A percentile compares a stretch with the other conserved stretches of the same genome.
These are phyloP conservation scores for Scenedesmus sp. DNA, from an alignment of 163 green algal genomes.

Conservation along the genomic window DNA sequence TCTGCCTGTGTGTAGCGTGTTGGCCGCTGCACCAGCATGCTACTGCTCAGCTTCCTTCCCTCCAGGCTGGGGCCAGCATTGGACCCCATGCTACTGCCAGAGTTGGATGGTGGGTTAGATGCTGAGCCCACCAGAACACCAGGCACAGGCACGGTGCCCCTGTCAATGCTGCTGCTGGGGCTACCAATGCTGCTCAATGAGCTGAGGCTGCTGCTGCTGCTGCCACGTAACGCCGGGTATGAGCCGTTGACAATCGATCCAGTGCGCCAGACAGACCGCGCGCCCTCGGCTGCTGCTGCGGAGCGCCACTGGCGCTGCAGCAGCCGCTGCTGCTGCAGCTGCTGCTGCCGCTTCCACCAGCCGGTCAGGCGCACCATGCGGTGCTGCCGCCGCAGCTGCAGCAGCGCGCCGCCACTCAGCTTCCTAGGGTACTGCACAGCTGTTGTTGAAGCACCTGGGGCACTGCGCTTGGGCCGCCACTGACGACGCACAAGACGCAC, in stretches of 20 bases:
- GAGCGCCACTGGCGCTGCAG: background rate
- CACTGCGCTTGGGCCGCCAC: background rate
- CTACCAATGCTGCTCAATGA: background rate
- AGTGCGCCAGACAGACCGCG: background rate
- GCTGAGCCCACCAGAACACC: background rate
- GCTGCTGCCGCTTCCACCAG: constrained; percentile 35
- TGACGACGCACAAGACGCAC: background rate
- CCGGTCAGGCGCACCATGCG: background rate
- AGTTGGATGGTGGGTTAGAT: background rate
- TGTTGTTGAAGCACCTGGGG: no score
- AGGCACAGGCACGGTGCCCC: background rate
- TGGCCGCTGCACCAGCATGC: constrained; percentile 7
- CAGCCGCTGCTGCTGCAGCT: constrained; percentile 19
- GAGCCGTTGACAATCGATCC: background rate
- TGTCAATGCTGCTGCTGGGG: background rate
- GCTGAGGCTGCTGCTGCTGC: background rate
- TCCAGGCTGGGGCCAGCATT: background rate
- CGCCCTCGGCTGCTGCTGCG: constrained; percentile 10
- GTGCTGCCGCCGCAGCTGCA: constrained; percentile 23
- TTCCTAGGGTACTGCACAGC: background rate
- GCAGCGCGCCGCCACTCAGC: background rate
- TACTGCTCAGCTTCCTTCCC: constrained; percentile 15
- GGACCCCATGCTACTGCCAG: constrained; percentile 10
- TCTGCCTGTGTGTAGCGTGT: background rate
- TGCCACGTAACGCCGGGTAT: background rate